These are phyloP conservation scores for Alternaria novae-zelandiae DNA, from an alignment of 2,329 filamentous ascomycete species.

Conservation along the genomic window DNA sequence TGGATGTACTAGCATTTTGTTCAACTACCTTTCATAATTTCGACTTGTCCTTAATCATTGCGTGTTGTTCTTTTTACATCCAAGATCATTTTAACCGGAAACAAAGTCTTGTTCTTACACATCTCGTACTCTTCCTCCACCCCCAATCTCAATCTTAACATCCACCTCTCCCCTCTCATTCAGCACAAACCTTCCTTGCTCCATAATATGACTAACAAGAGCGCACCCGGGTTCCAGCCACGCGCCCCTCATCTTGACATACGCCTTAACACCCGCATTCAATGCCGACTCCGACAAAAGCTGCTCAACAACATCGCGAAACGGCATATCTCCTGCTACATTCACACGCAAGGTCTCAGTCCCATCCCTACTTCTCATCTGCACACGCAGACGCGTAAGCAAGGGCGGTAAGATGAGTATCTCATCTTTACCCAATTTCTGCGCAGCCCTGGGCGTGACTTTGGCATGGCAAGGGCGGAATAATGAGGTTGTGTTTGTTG, in stretches of 20 bases:
- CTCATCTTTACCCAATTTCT: background rate
- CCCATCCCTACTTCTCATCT: background rate
- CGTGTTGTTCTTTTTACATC: background rate
- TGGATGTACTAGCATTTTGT: slow-evolving; percentile 8
- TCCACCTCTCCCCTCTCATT: slow-evolving; percentile 14
- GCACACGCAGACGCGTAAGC: slow-evolving; percentile 8
- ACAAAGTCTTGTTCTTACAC: background rate
- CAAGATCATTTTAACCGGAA: background rate
- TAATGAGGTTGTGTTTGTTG: background rate
- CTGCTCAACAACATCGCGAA: slow-evolving; percentile 18
- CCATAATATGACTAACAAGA: slow-evolving; percentile 10
- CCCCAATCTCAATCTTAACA: slow-evolving; percentile 6
- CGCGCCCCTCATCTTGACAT: slow-evolving; percentile 13
- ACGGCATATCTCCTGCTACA: slow-evolving; percentile 16
- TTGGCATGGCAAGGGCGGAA: background rate
- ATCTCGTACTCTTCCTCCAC: background rate
- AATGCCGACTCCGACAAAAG: slow-evolving; percentile 1
- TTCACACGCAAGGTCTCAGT: slow-evolving; percentile 2
- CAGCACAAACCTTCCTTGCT: background rate
- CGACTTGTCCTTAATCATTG: background rate
- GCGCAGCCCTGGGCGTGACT: background rate
- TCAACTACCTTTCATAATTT: background rate
- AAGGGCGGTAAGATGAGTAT: slow-evolving; percentile 14
- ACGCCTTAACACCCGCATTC: background rate
- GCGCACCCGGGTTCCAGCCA: slow-evolving; percentile 12